These are phyloP conservation scores for Geosmithia morbida DNA, from an alignment of 2,329 filamentous ascomycete species.

Conservation along the genomic window DNA sequence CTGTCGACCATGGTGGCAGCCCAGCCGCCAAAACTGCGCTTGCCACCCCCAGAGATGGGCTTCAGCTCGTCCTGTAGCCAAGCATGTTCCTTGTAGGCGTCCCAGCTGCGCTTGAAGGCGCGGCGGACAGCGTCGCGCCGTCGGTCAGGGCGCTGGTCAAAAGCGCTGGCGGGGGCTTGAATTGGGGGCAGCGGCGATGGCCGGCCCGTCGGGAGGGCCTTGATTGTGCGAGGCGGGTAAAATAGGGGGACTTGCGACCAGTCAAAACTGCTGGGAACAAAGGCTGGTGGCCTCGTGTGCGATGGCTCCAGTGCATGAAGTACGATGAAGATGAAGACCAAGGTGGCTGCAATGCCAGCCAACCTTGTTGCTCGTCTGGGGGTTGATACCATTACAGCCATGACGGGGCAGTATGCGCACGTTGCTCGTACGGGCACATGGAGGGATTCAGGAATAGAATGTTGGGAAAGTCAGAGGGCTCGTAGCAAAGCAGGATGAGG, in stretches of 20 bases:
- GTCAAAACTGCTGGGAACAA: slow-evolving; percentile 2
- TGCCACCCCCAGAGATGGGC: slow-evolving; percentile 30
- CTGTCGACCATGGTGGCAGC: slow-evolving; percentile 45
- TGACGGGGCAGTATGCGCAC: background rate
- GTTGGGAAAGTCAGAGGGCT: background rate
- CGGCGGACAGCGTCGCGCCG: slow-evolving; percentile 3
- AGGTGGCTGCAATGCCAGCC: background rate
- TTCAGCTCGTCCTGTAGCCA: slow-evolving; percentile 37
- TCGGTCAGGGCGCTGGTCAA: slow-evolving; percentile 3
- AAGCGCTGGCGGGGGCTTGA: slow-evolving; percentile 4
- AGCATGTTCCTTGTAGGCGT: slow-evolving; percentile 33
- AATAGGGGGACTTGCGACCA: slow-evolving; percentile 2
- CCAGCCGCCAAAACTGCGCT: slow-evolving; percentile 37
- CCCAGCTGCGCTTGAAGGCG: slow-evolving; percentile 19
- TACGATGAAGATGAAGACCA: background rate
- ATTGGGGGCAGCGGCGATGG: slow-evolving; percentile 2
- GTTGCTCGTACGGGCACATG: background rate
- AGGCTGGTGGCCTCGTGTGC: background rate
- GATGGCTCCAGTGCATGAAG: background rate
- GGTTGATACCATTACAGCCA: background rate
- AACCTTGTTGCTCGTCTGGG: background rate
- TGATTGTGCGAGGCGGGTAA: slow-evolving; percentile 4
- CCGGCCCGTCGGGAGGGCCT: slow-evolving; percentile 2
- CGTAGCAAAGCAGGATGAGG: background rate
- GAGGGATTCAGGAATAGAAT: background rate